Base-by-base conservation (phyloP, 768 basidiomycete genomes). In the Hericium rajendrae region DNA sequence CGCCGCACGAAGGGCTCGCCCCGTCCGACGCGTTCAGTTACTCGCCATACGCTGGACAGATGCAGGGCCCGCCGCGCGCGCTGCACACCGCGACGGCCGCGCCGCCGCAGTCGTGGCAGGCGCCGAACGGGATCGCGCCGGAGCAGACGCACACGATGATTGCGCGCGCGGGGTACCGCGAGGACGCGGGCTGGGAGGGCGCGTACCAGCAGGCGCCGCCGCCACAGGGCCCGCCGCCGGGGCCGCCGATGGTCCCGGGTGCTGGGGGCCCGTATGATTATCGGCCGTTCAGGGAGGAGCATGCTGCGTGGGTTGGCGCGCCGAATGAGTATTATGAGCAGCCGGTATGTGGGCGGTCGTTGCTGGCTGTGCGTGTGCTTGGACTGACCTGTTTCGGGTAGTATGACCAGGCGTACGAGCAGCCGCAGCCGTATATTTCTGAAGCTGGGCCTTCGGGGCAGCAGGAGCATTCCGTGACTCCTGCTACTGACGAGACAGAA, bases 51-150 rank as follows among this genome's bases (percentile, higher is more conserved):
- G 71, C 72, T 3, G 76, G 75, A 57, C 72, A 71, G 48, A 71
- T 79, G 41, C 69, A 71, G 43, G 64, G 66, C 46, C 62, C 68
- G n/a, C 66, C 72, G 37, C 69, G 74, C 20, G 66, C 76, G 37
- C 72, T 81, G 61, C 79, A 76, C 43, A 71, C 74, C 9, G 69
- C 77, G 13, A 69, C 78, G 13, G 69, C 78, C 28, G 76, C 74
- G 2, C 76, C 81, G 8, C 78, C 83, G 5, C 85, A 82, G 58
- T 73, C 82, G 16, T 87, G 87, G 85, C 84, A 85, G 64, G 74
- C 77, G 6, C 70, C 83, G 4, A 76, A 74, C 46, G 77, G 76
- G 22, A 83, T 88, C 41, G 78, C 82, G 0, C 84, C 86, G 6
- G 78, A 84, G 54, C 85, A 86, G 62, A 80, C 84, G 0, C 86